Evolutionary conservation across 2,329 filamentous ascomycete genomes (phyloP).

Genomic region (Trichoderma brevicompactum): DNA sequence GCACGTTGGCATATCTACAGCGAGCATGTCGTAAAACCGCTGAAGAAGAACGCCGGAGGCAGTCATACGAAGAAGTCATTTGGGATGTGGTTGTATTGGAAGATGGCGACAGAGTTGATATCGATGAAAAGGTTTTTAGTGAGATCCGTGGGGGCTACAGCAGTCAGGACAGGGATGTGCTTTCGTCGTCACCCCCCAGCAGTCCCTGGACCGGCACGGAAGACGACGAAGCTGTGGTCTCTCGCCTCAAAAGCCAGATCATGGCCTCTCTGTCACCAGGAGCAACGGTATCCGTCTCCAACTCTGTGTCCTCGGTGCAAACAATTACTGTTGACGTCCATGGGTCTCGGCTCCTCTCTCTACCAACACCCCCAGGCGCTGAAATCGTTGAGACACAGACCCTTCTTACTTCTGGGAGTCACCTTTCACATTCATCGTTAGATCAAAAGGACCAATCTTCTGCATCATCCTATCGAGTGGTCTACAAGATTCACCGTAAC

Average conservation of each 20-base stretch:
- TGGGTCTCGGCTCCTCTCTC: conserved; percentile 54
- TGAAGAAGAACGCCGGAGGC: conserved; percentile 53
- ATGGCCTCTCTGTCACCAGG: conserved; percentile 58
- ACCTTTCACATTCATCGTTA: conserved; percentile 26
- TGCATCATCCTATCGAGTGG: conserved; percentile 54
- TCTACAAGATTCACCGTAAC: conserved; percentile 62
- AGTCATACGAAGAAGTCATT: conserved; percentile 59
- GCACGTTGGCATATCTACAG: conserved; percentile 65
- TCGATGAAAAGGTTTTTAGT: conserved; percentile 44
- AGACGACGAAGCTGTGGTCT: conserved; percentile 50
- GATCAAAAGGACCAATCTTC: conserved; percentile 33
- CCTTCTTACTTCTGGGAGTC: conserved; percentile 29
- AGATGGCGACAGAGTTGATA: conserved; percentile 61
- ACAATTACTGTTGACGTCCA: conserved; percentile 68
- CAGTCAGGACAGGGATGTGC: neutral
- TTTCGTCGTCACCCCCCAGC: neutral
- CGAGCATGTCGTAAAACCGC: conserved; percentile 57
- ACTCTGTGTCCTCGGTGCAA: conserved; percentile 62
- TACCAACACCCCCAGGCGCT: conserved; percentile 61
- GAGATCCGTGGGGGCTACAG: neutral
- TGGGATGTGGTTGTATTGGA: conserved; percentile 70
- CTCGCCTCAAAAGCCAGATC: conserved; percentile 57
- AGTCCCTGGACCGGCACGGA: conserved; percentile 19
- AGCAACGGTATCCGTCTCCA: conserved; percentile 63
- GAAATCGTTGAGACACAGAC: conserved; percentile 59